Base-by-base conservation (phyloP, 2,329 filamentous ascomycete genomes). In the Arthrobotrys pseudoclavata region DNA sequence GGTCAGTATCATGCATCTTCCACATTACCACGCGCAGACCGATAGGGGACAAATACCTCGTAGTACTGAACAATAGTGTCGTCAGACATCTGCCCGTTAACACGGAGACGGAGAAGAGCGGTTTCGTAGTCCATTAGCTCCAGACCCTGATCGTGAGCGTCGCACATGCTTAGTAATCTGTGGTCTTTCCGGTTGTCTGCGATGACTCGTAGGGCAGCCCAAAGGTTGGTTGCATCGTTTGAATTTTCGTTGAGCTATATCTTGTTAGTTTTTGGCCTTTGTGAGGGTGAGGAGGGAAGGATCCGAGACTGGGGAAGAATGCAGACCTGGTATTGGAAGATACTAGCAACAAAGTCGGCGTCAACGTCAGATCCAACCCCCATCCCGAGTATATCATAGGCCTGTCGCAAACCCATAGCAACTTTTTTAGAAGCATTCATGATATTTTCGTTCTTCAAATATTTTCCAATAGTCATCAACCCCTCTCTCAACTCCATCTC, bases 391-490 rank as follows among this genome's bases (percentile, higher is more conserved):
- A 61, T 62, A 7, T 15, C 42, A 26, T 71, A 77, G 26, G 42
- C 74, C 20, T 77, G 74, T 20, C 37, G 34, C 18, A 77, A 26
- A 34, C 71, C 62, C 74, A 20, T 83, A 83, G 81, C 81, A 84
- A 86, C 86, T 81, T 88, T 87, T 80, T 88, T 86, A 3, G 90
- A 88, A 52, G 88, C 87, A 57, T 86, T 85, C 79, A 87, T 85
- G 64, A 92, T 88, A 48, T 84, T 84, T 50, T 87, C 85, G 81
- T 90, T 92, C 22, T 85, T 83, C 61, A 89, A 86, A 42, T 86
- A 85, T 34, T 86, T 84, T 1, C 89, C 91, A 80, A 92, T 90
- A 57, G 88, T 87, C 76, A 86, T 86, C 48, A 92, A 83, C 68
- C 87, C 85, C 66, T 86, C 85, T 68, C 88, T 87, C 34, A 88